Percentiles rank a stretch among this genome's conserved stretches.
Evolutionary conservation across 2,329 filamentous ascomycete species (phyloP).

Genomic region (Fusarium abutilonis): DNA sequence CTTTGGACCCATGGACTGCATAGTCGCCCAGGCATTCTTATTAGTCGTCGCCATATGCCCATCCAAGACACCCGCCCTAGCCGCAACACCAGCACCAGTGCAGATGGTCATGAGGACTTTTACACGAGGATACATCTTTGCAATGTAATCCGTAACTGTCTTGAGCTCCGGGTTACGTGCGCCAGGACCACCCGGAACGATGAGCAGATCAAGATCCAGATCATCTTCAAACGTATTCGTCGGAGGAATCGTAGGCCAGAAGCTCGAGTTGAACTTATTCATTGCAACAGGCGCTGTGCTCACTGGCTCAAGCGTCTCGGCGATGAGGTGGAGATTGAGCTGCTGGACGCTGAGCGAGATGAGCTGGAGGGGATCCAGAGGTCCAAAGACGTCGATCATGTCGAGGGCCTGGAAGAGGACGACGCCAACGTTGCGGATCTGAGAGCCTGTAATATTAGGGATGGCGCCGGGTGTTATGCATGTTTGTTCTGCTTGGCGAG

Average conservation of each 20-base stretch:
- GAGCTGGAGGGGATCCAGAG: constrained; percentile 57
- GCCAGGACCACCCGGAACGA: constrained; percentile 73
- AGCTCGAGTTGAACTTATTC: constrained; percentile 50
- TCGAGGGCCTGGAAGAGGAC: constrained; percentile 58
- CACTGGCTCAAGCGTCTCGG: constrained; percentile 55
- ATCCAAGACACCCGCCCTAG: constrained; percentile 68
- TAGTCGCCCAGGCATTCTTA: constrained; percentile 64
- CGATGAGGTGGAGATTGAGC: constrained; percentile 55
- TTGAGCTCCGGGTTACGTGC: constrained; percentile 53
- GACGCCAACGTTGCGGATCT: constrained; percentile 52
- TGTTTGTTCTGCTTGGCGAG: constrained; percentile 6
- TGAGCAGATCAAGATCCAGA: constrained; percentile 64
- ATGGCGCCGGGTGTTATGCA: constrained; percentile 39
- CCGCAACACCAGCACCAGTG: constrained; percentile 69
- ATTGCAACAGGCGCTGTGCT: constrained; percentile 47
- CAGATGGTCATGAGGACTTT: constrained; percentile 72
- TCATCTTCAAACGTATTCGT: constrained; percentile 63
- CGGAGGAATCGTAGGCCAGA: constrained; percentile 51
- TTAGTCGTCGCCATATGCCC: constrained; percentile 72
- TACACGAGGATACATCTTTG: constrained; percentile 56
- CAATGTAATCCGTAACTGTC: constrained; percentile 49
- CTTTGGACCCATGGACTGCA: constrained; percentile 57
- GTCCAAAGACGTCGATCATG: constrained; percentile 58
- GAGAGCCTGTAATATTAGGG: constrained; percentile 34
- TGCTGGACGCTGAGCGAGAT: constrained; percentile 48